phyloP scores from a whole-genome alignment of 176 grass and related monocot species.

The Carex myosuroides region DNA sequence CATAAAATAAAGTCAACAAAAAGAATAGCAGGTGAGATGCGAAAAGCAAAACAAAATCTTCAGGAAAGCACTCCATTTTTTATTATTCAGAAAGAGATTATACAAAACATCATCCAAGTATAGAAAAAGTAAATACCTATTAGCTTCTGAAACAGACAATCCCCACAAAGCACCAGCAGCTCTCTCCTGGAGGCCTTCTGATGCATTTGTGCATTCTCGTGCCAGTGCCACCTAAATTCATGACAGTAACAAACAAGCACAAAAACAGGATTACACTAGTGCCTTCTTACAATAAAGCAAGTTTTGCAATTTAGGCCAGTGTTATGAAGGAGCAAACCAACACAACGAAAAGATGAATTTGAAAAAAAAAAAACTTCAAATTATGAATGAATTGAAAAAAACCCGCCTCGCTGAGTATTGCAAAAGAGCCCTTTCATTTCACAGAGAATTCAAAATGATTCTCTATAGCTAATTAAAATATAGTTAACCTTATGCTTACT shows the following conservation, averaged over 20 bases:
- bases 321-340: neutral
- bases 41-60: neutral
- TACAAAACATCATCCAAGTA: neutral
- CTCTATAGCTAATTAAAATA: neutral
- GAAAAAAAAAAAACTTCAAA: neutral
- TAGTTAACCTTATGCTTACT: neutral
- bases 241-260: neutral
- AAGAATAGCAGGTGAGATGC: neutral
- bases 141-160: slow-evolving; percentile 97
- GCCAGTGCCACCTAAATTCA: slow-evolving; percentile 75
- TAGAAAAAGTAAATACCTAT: slow-evolving; percentile 54
- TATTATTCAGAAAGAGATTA: neutral
- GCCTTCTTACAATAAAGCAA: slow-evolving; percentile 5
- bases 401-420: neutral
- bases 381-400: neutral
- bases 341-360: neutral
- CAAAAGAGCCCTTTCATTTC: neutral
- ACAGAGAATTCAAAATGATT: neutral
- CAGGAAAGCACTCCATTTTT: neutral
- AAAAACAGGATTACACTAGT: slow-evolving; percentile 23
- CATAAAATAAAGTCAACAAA: neutral
- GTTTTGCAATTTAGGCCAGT: slow-evolving; percentile 8
- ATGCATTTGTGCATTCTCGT: slow-evolving; percentile 83
- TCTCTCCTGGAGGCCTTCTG: slow-evolving; percentile 97
- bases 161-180: slow-evolving; percentile 98